Evolutionary conservation across 805 yeast genomes (phyloP).

Genomic region (Candida maltosa): DNA sequence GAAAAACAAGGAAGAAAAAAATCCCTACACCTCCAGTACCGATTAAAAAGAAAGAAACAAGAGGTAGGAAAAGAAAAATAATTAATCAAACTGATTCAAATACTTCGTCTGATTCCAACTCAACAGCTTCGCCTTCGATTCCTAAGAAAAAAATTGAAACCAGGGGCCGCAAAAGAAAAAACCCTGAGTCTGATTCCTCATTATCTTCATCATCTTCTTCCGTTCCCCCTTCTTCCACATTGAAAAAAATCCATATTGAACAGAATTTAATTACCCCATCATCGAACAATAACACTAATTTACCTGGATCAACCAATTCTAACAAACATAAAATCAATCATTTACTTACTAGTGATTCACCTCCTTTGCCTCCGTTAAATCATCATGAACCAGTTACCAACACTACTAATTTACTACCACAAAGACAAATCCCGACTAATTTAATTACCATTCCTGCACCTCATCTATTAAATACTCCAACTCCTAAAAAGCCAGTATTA

Average conservation of each 20-base stretch:
- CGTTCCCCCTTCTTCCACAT: background rate
- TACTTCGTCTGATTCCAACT: no score
- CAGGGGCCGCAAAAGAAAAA: conserved; percentile 9
- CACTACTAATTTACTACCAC: background rate
- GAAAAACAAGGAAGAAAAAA: background rate
- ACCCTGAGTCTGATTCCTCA: background rate
- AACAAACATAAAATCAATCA: conserved; percentile 9
- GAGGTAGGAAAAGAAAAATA: conserved; percentile 8
- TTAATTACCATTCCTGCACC: no score
- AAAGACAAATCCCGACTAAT: background rate
- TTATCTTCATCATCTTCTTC: background rate
- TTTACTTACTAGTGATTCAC: conserved; percentile 7
- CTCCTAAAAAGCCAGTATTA: no score
- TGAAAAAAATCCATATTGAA: background rate
- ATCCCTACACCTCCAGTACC: background rate
- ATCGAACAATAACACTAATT: no score
- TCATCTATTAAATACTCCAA: no score
- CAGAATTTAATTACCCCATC: no score
- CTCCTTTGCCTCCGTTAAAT: conserved; percentile 1
- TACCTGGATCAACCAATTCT: background rate
- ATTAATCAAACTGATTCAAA: background rate
- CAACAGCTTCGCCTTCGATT: background rate
- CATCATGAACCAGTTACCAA: background rate
- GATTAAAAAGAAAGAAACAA: conserved; percentile 4
- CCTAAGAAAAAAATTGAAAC: conserved; percentile 5